Evolutionary conservation across 2,329 filamentous ascomycete genomes (phyloP).

Genomic region (Hortaea sp.): DNA sequence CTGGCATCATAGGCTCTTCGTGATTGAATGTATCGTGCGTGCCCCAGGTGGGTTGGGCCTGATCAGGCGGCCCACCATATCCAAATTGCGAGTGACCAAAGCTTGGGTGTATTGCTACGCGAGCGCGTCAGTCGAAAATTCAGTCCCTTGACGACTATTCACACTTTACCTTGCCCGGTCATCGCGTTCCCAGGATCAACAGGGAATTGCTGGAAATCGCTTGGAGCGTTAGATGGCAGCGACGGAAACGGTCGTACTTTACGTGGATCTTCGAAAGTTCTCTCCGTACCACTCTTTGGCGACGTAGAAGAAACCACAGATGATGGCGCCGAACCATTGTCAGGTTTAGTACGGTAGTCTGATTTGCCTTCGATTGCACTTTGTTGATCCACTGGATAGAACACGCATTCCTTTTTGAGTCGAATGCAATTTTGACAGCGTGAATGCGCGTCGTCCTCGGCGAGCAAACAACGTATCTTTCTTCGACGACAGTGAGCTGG

Average conservation of each 20-base stretch:
- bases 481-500: conserved; percentile 81
- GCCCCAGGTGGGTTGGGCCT: too few species aligned
- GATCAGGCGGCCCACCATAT: too few species aligned
- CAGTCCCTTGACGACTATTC: too few species aligned
- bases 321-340: conserved; percentile 13
- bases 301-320: conserved; percentile 19
- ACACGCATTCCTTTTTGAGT: conserved; percentile 88
- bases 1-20: too few species aligned
- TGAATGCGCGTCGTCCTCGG: conserved; percentile 59
- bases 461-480: conserved; percentile 83
- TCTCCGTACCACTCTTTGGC: conserved; percentile 7
- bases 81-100: too few species aligned
- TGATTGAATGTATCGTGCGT: too few species aligned
- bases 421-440: conserved; percentile 89
- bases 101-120: too few species aligned
- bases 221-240: conserved; percentile 13
- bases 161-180: not conserved
- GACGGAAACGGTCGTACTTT: conserved; percentile 9
- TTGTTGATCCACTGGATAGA: conserved; percentile 65
- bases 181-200: conserved; percentile 8
- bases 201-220: conserved; percentile 9
- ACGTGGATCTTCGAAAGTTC: conserved; percentile 9
- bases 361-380: conserved; percentile 17
- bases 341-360: conserved; percentile 12
- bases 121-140: too few species aligned